These are phyloP conservation scores for Podaxis mareebaensis DNA, from an alignment of 768 basidiomycete species.

Conservation along the genomic window DNA sequence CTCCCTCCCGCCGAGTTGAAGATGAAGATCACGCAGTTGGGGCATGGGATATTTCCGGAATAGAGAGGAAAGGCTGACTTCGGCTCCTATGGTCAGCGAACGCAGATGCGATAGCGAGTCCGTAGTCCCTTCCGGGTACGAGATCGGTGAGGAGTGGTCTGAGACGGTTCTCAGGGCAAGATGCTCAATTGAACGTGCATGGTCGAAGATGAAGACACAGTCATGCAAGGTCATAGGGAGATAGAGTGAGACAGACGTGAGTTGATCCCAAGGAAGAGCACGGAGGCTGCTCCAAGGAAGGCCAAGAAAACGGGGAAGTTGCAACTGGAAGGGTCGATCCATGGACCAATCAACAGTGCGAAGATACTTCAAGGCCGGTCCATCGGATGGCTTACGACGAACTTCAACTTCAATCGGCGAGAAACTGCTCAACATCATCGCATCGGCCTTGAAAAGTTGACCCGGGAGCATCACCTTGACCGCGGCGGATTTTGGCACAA, in stretches of 20 bases:
- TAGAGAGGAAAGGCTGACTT: neutral
- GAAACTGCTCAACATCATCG: neutral
- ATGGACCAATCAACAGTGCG: conserved; percentile 3
- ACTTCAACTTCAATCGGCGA: neutral
- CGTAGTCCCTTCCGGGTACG: neutral
- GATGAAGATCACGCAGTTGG: neutral
- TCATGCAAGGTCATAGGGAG: conserved; percentile 3
- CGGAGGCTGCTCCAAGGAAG: conserved; percentile 12
- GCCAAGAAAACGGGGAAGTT: neutral
- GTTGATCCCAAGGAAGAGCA: conserved; percentile 6
- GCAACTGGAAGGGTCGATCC: neutral
- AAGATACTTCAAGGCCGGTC: neutral
- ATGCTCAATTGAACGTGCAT: neutral
- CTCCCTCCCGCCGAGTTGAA: conserved; percentile 1
- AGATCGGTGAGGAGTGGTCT: neutral
- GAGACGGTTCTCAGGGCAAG: neutral
- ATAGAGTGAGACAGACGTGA: conserved; percentile 1
- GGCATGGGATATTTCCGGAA: conserved; percentile 1
- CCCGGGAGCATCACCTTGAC: neutral
- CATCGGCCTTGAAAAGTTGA: neutral
- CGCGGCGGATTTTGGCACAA: neutral
- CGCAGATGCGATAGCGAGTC: neutral
- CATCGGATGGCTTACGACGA: neutral
- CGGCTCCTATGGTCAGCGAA: conserved; percentile 1
- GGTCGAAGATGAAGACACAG: conserved; percentile 1